A percentile compares a stretch with the other conserved stretches of the same genome.
These are phyloP conservation scores for Oryza australiensis DNA, from an alignment of 176 grass and related monocot genomes.

Conservation along the genomic window DNA sequence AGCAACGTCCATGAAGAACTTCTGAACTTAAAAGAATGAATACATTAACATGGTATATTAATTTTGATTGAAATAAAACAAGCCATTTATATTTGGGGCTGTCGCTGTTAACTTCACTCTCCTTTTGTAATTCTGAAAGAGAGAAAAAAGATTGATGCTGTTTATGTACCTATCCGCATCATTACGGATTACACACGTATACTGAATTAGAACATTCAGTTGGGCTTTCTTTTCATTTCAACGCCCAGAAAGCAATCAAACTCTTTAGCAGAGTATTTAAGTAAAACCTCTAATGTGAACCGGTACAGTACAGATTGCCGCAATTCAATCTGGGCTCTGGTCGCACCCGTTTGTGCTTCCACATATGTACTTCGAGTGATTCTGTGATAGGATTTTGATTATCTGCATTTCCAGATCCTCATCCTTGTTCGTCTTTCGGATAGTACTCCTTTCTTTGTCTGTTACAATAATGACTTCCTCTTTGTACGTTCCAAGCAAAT, in stretches of 20 bases:
- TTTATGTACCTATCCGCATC: background rate
- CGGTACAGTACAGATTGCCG: background rate
- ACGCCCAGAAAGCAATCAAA: background rate
- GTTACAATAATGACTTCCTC: slow-evolving; percentile 67
- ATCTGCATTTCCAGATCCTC: slow-evolving; percentile 77
- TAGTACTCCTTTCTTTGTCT: slow-evolving; percentile 29
- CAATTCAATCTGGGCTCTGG: slow-evolving; percentile 23
- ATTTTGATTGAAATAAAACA: background rate
- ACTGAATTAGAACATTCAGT: background rate
- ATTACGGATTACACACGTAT: background rate
- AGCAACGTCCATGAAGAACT: background rate
- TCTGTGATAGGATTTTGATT: slow-evolving; percentile 42
- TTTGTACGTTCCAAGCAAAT: slow-evolving; percentile 80
- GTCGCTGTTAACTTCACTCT: background rate
- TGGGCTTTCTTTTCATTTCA: background rate
- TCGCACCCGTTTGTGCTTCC: background rate
- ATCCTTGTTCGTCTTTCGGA: slow-evolving; percentile 36
- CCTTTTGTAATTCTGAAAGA: background rate
- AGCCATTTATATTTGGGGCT: background rate
- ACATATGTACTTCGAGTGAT: slow-evolving; percentile 58
- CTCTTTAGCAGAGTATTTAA: background rate
- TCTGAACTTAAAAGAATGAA: background rate
- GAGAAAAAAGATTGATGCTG: background rate
- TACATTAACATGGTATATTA: background rate
- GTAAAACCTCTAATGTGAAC: background rate